Evolutionary conservation across 225 moss, liverwort and hornwort genomes (phyloP).

Genomic region (Sphagnum tenellum): DNA sequence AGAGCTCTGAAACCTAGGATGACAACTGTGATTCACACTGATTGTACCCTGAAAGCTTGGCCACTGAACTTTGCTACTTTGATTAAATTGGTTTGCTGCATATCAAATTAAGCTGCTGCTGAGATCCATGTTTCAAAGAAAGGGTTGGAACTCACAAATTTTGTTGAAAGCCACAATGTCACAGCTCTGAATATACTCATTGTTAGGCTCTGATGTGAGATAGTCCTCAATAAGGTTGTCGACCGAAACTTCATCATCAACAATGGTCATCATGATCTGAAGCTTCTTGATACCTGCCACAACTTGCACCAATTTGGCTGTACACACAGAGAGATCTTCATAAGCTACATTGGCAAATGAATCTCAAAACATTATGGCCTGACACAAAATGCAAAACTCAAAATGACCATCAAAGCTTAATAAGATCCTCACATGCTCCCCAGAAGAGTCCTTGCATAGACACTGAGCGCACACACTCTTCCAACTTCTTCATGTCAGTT

Average conservation of each 20-base stretch:
- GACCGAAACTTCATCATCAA: slow-evolving; percentile 78
- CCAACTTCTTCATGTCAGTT: slow-evolving; percentile 65
- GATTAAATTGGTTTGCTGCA: too few species aligned
- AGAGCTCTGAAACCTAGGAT: too few species aligned
- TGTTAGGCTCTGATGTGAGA: slow-evolving; percentile 59
- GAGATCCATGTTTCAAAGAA: background rate
- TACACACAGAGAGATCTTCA: background rate
- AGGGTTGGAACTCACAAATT: slow-evolving; percentile 49
- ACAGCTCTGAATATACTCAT: slow-evolving; percentile 83
- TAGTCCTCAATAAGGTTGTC: slow-evolving; percentile 78
- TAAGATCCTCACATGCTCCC: slow-evolving; percentile 51
- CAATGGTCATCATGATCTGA: slow-evolving; percentile 86
- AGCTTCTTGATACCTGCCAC: slow-evolving; percentile 93
- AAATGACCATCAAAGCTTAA: background rate
- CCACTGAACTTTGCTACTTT: too few species aligned
- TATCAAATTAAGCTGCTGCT: too few species aligned
- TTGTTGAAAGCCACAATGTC: slow-evolving; percentile 97
- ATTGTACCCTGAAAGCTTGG: too few species aligned
- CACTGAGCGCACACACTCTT: slow-evolving; percentile 48
- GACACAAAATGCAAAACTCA: background rate
- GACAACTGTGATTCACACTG: too few species aligned
- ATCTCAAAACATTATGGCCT: background rate
- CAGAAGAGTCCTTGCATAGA: slow-evolving; percentile 64
- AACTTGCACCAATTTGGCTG: slow-evolving; percentile 74
- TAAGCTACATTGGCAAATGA: background rate